Percentiles rank a stretch among this genome's conserved stretches.
Evolutionary conservation across 2,329 filamentous ascomycete species (phyloP).

Genomic region (Ophidiomyces ophidiicola): DNA sequence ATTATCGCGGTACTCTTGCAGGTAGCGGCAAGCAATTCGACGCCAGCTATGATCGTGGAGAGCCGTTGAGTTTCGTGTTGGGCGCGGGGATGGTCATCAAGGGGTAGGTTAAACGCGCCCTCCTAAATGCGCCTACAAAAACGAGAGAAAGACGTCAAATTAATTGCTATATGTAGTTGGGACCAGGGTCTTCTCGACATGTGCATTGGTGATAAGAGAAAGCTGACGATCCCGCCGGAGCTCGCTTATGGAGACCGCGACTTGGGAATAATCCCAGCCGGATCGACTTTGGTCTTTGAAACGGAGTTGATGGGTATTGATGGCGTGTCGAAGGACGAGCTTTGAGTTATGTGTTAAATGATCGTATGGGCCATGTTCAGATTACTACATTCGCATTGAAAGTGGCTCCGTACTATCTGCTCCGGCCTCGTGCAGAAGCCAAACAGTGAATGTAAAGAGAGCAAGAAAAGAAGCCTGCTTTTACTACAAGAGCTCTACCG

Average conservation of each 20-base stretch:
- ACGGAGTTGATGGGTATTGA: conserved; percentile 73
- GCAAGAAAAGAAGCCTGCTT: too few species aligned
- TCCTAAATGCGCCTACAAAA: background rate
- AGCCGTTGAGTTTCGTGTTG: conserved; percentile 66
- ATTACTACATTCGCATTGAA: background rate
- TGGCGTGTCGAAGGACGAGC: conserved; percentile 36
- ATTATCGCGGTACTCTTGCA: conserved; percentile 75
- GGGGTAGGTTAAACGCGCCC: conserved; percentile 46
- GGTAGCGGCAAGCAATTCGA: conserved; percentile 70
- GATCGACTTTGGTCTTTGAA: conserved; percentile 78
- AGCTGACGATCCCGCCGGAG: conserved; percentile 77
- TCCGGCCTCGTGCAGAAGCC: too few species aligned
- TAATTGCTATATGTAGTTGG: conserved; percentile 52
- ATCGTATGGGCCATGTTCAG: background rate
- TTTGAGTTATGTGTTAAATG: conserved; percentile 20
- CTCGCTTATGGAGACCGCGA: conserved; percentile 66
- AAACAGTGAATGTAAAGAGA: too few species aligned
- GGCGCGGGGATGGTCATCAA: conserved; percentile 77
- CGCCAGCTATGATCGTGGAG: conserved; percentile 62
- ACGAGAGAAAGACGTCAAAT: too few species aligned
- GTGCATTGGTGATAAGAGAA: conserved; percentile 91
- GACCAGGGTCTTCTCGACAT: conserved; percentile 81
- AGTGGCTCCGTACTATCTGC: background rate
- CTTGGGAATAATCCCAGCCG: conserved; percentile 72
- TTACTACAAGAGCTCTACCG: too few species aligned